phyloP scores from a whole-genome alignment of 2,329 filamentous ascomycete species.

The Arthrobotrys musiformis region DNA sequence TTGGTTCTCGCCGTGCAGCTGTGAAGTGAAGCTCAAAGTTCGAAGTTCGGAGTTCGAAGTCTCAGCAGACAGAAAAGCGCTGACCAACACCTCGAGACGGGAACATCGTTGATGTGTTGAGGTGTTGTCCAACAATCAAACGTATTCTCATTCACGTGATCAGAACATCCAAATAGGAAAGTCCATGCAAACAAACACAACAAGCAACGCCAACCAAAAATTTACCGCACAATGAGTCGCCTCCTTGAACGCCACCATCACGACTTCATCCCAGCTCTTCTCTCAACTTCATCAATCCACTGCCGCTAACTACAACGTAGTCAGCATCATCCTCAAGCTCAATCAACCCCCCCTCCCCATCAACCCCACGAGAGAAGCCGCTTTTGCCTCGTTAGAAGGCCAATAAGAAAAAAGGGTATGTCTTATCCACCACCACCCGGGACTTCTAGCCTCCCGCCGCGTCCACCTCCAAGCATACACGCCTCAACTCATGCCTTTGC shows the following conservation, averaged over 20 bases:
- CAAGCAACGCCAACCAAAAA: not conserved
- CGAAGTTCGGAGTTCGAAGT: not conserved
- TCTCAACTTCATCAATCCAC: not conserved
- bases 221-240: slow-evolving; percentile 35
- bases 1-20: no score
- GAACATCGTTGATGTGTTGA: slow-evolving; percentile 26
- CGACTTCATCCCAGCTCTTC: not conserved
- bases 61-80: no score
- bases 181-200: not conserved
- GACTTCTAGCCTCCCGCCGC: slow-evolving; percentile 66
- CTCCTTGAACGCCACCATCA: slow-evolving; percentile 24
- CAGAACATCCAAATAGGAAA: slow-evolving; percentile 1
- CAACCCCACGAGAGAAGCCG: not conserved
- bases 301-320: not conserved
- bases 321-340: not conserved
- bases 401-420: slow-evolving; percentile 66
- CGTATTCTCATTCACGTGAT: not conserved
- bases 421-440: slow-evolving; percentile 88
- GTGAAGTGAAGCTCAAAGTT: no score
- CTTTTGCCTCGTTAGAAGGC: slow-evolving; percentile 23
- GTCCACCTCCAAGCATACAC: slow-evolving; percentile 80
- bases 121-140: slow-evolving; percentile 18
- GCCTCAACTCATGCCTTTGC: slow-evolving; percentile 68
- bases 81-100: not conserved
- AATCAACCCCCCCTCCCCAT: not conserved